Base-by-base conservation (phyloP, 1,284 basidiomycete genomes). In the Ganoderma meredithae region DNA sequence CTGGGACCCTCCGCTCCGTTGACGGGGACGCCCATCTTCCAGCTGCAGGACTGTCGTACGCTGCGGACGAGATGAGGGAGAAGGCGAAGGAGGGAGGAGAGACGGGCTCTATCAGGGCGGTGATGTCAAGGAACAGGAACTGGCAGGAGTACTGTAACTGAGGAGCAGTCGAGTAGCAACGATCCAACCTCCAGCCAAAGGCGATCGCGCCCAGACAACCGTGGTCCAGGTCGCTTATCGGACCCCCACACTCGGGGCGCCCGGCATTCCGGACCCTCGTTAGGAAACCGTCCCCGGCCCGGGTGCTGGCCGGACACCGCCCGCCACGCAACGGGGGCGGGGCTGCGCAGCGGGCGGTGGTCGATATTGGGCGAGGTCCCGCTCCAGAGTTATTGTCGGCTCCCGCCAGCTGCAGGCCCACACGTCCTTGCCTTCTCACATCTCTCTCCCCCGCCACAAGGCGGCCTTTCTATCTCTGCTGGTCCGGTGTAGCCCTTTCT, bases 401-500 rank as follows among this genome's bases (percentile, higher is more conserved):
- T 27, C 58, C 43, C 36, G 17, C 19, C 6, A 31, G 22, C 17
- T 22, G 44, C 44, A 36, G 52, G 47, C 13, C 10, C 47, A 49
- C 36, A 15, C 58, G 27, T n/a, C 41, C 55, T 43, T 60, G 60
- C 49, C 49, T 60, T 53, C 61, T 41, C 55, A 22, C 39, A 27
- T 33, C 53, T 64, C 62, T 25, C 47, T 64, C 60, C 13, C 27
- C 44, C 64, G 64, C 69, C 67, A 60, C 65, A n/a, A 39, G 58
- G 69, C 67, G 62, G 43, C 52, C 17, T 56, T 65, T 49, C 65
- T 52, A 19, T 58, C 53, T 61, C 66, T 55, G 60, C 64, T 67
- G 59, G 52, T 47, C 69, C 36, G 63, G 65, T 69, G 63, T 40
- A 65, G 61, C 61, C 63, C 69, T 49, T 64, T 58, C 49, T 72